A percentile compares a stretch with the other conserved stretches of the same genome.
phyloP scores from a whole-genome alignment of 257 asterid species.

The Fraxinus pennsylvanica region DNA sequence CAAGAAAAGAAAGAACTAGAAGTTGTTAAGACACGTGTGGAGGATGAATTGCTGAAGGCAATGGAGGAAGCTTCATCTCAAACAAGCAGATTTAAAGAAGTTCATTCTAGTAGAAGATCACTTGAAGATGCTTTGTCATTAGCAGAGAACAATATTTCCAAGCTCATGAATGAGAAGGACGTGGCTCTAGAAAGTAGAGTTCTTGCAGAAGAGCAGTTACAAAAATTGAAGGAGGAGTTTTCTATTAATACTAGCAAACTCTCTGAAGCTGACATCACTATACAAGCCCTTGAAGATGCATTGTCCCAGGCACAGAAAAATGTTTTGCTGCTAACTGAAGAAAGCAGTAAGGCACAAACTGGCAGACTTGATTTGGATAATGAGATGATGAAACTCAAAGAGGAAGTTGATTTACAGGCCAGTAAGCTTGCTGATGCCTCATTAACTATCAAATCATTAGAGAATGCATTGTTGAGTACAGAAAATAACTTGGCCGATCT shows the following conservation, averaged over 20 bases:
- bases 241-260: constrained; percentile 47
- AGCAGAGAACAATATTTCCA: constrained; percentile 56
- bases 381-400: constrained; percentile 66
- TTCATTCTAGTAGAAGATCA: constrained; percentile 44
- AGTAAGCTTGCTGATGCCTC: constrained; percentile 66
- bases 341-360: constrained; percentile 44
- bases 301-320: constrained; percentile 60
- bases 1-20: constrained; percentile 74
- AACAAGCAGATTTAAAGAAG: constrained; percentile 55
- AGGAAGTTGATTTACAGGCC: constrained; percentile 56
- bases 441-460: constrained; percentile 57
- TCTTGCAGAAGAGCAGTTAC: constrained; percentile 56
- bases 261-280: constrained; percentile 59
- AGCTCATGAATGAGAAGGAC: constrained; percentile 57
- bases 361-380: constrained; percentile 57
- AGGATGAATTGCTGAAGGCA: constrained; percentile 65
- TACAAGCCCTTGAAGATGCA: constrained; percentile 77
- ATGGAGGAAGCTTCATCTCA: constrained; percentile 51
- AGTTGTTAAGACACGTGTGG: constrained; percentile 51
- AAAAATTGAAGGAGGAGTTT: constrained; percentile 53
- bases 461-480: constrained; percentile 55
- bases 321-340: constrained; percentile 61
- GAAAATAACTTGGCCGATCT: constrained; percentile 55
- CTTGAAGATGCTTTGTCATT: constrained; percentile 59
- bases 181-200: constrained; percentile 44